Percentiles rank a stretch among this genome's conserved stretches.
Conservation (phyloP, 352 stramenopile genomes). For the Detonula confervacea region DNA sequence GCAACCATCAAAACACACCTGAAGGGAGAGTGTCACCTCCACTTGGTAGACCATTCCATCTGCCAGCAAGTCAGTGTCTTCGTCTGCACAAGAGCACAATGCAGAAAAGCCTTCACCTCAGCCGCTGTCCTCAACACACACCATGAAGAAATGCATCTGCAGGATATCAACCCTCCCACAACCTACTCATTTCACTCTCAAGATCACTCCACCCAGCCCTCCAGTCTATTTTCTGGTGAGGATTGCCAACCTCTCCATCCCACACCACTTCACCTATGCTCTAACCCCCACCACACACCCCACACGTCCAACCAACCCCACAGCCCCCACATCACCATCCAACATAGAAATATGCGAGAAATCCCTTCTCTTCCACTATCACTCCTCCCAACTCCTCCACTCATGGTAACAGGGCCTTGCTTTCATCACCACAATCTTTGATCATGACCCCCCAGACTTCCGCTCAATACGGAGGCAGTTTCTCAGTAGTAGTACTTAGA, state of each 20-base stretch:
- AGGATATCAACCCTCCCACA: no score
- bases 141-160: no score
- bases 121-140: no score
- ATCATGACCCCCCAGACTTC: conserved; percentile 12
- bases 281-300: background rate
- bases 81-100: no score
- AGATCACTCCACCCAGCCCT: no score
- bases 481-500: no score
- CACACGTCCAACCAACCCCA: no score
- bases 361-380: background rate
- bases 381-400: background rate
- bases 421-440: background rate
- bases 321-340: background rate
- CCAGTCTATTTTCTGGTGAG: no score
- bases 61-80: background rate
- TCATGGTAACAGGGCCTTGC: background rate
- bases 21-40: background rate
- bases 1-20: no score
- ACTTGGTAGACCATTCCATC: background rate
- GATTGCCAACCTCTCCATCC: background rate
- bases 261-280: background rate
- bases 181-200: background rate
- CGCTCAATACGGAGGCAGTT: background rate
- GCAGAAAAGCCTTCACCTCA: no score
- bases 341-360: background rate